Evolutionary conservation across 345 rosid genomes (phyloP), one percentile per base, ranked within the genome.

Genomic region (Eucalyptus victrix): DNA sequence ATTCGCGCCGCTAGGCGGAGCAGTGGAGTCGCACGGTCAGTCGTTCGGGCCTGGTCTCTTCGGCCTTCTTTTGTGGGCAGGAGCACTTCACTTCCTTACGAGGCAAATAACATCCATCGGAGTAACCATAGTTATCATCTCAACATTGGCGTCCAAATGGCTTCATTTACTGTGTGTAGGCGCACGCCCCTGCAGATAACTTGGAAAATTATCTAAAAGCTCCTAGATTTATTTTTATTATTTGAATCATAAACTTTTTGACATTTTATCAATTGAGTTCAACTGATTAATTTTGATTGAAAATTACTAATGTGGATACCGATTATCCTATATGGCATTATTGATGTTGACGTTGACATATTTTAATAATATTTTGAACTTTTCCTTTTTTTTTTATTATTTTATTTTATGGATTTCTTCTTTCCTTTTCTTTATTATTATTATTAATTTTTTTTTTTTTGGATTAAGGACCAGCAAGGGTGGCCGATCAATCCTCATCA

Each of bases 201-300:
- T 58, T 0, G 24, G 24, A 53, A 53, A 53, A 53, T 53, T 19
- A 53, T 53, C 24, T 53, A 53, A 53, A 53, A 53, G 23, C 0
- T 53, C 5, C 10, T 53, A 53, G 9, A 2, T 23, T 56, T 56
- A 0, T 56, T 56, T 54, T 56, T 56, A 24, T 9, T 18, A 56
- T 9, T 56, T 56, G 6, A 24, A 9, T 56, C 1, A 24, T 24
- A 24, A 56, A 9, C 6, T 0, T 4, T 56, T 23, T 56, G 62
- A 56, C 3, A 56, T 9, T 56, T 56, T 24, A 56, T 56, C 13
- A 56, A 56, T 23, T 56, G 4, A 23, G 5, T 56, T 9, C 13
- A 56, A 4, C 0, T 5, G 0, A 56, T 56, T 0, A 24, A 56
- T 24, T 24, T 56, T 56, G 0, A 7, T 0, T 2, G 0, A 23